phyloP scores from a whole-genome alignment of 2,329 filamentous ascomycete species.

The Fusarium compactum region DNA sequence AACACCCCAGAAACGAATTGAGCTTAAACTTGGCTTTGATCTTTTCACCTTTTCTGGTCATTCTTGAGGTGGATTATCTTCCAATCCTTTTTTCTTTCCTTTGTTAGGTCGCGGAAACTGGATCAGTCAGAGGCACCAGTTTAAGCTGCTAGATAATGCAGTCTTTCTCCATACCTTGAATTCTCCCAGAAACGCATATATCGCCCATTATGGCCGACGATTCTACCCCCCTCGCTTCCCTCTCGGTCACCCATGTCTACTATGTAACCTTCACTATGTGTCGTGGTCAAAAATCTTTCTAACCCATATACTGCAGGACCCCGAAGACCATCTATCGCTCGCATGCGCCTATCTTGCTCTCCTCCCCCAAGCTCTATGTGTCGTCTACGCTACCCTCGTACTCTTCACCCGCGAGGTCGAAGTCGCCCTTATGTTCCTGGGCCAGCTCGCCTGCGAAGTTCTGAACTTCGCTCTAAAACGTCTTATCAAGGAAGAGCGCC shows the following conservation, averaged over 20 bases:
- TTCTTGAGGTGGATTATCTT: not conserved
- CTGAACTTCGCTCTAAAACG: conserved; percentile 92
- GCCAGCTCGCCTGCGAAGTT: conserved; percentile 91
- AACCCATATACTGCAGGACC: conserved; percentile 73
- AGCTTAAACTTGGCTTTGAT: conserved; percentile 15
- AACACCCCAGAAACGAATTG: conserved; percentile 5
- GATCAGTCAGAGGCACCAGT: not conserved
- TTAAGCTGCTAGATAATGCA: conserved; percentile 18
- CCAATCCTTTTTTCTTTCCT: not conserved
- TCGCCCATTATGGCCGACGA: conserved; percentile 45
- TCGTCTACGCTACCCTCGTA: conserved; percentile 90
- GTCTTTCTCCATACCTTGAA: conserved; percentile 8
- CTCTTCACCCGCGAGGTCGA: conserved; percentile 93
- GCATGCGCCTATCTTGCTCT: conserved; percentile 94
- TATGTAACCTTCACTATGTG: conserved; percentile 74
- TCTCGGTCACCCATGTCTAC: conserved; percentile 95
- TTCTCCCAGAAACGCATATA: not conserved
- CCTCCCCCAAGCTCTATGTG: conserved; percentile 88
- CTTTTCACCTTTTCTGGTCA: not conserved
- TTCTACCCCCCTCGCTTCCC: conserved; percentile 79
- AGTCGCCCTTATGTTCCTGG: conserved; percentile 88
- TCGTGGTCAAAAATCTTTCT: not conserved
- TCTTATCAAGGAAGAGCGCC: conserved; percentile 91
- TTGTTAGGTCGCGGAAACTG: not conserved
- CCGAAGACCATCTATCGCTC: conserved; percentile 85